phyloP scores from a whole-genome alignment of 805 yeast species.

The Pichia pseudocactophila region DNA sequence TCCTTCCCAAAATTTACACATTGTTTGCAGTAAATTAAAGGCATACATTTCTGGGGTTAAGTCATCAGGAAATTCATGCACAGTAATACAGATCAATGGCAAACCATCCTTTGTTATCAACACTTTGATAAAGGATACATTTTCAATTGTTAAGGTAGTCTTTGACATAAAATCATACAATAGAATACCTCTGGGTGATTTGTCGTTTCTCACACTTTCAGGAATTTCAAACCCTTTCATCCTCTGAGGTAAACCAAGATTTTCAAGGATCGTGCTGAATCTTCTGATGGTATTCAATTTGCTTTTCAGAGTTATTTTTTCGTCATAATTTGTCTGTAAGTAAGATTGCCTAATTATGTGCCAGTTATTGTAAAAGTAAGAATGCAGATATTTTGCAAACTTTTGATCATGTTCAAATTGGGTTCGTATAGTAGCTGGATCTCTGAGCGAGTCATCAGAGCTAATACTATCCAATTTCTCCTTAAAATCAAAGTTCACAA shows the following conservation, averaged over 20 bases:
- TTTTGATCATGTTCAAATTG: neutral
- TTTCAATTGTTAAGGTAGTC: constrained; percentile 46
- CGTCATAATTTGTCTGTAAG: constrained; percentile 12
- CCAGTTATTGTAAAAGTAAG: constrained; percentile 43
- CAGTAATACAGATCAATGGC: constrained; percentile 52
- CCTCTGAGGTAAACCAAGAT: constrained; percentile 53
- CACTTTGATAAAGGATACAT: constrained; percentile 45
- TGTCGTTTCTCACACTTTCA: constrained; percentile 39
- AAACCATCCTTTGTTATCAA: constrained; percentile 65
- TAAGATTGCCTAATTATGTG: constrained; percentile 20
- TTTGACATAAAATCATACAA: constrained; percentile 69
- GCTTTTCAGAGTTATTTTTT: constrained; percentile 12
- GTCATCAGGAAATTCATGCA: constrained; percentile 28
- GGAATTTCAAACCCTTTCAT: constrained; percentile 50
- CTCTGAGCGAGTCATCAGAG: too few species aligned
- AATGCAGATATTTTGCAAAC: constrained; percentile 30
- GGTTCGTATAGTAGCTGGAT: too few species aligned
- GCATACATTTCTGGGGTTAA: constrained; percentile 41
- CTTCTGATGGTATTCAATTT: constrained; percentile 26
- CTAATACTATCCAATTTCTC: constrained; percentile 7
- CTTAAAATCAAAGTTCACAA: constrained; percentile 15
- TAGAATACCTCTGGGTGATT: constrained; percentile 38
- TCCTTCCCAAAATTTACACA: constrained; percentile 64
- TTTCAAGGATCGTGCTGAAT: constrained; percentile 39
- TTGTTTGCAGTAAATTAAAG: constrained; percentile 54